Evolutionary conservation across 371 early-diverging fungal species (phyloP), one percentile per base, ranked within the genome.

Genomic region (Circinella minor): DNA sequence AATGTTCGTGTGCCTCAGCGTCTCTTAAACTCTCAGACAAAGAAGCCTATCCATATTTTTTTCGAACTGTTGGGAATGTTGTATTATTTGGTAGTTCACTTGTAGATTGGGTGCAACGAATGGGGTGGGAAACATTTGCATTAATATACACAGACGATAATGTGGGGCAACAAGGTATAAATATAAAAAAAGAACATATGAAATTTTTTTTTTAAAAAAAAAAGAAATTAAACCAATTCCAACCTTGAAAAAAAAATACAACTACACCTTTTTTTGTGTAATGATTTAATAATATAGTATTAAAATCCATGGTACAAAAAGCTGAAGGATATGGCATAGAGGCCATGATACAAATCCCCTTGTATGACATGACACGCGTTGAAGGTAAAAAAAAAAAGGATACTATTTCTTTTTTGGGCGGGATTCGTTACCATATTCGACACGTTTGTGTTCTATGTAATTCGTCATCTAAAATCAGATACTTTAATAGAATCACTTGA

Each of bases 121-220:
- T 80, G 81, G 75, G 73, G 1, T 83, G 83, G 83, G 49, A 38
- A 27, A 73, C 48, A 55, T 83, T 79, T 70, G 75, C 81, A 17
- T 36, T 83, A 6, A 57, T 83, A 7, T 81, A 83, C 55, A 74
- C 79, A 9, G 73, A 81, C 36, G 81, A 81, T 61, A 65, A 68
- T 60, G 74, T 81, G 17, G 83, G 83, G 1, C 76, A 76, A 64
- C 76, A 78, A 76, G 67, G 78, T 78, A 66, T 51, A 37, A 9
- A n/a, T 15, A 48, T n/a, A n/a, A n/a, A n/a, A n/a, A n/a, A n/a
- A n/a, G n/a, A n/a, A n/a, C 47, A n/a, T 46, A 46, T 34, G 10
- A 43, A 10, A n/a, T 20, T 39, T 8, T n/a, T 34, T 15, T 11
- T 15, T 11, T 47, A 1, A 1, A 1, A 9, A 47, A 9, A 47